phyloP scores from a whole-genome alignment of 257 asterid genomes.

The Capsicum rhomboideum region DNA sequence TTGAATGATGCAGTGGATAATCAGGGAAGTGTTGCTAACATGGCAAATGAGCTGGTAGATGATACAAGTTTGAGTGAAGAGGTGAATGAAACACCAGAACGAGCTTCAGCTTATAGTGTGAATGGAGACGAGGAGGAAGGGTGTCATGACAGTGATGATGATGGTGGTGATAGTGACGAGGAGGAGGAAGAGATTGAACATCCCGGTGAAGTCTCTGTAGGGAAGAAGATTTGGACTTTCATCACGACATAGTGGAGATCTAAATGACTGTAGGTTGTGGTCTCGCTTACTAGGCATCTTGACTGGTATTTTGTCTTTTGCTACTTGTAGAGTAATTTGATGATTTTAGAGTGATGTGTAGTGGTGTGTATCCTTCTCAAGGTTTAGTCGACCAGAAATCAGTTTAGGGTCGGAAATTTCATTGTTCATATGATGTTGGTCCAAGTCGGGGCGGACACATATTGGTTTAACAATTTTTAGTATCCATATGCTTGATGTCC shows the following conservation, averaged over 20 bases:
- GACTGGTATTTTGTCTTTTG: not conserved
- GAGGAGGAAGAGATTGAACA: slow-evolving; percentile 65
- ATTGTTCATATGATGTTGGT: slow-evolving; percentile 1
- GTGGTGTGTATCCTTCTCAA: not conserved
- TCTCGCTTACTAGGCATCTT: not conserved
- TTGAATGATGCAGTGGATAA: slow-evolving; percentile 28
- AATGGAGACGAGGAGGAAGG: slow-evolving; percentile 2
- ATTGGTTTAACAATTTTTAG: not conserved
- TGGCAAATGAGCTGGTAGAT: slow-evolving; percentile 19
- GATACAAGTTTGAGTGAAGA: slow-evolving; percentile 45
- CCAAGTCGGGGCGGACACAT: not conserved
- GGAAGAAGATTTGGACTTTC: slow-evolving; percentile 92
- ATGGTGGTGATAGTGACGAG: slow-evolving; percentile 31
- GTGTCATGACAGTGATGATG: slow-evolving; percentile 24
- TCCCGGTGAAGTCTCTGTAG: slow-evolving; percentile 86
- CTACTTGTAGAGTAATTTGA: not conserved
- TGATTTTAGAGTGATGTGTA: not conserved
- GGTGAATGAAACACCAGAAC: slow-evolving; percentile 45
- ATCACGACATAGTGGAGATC: slow-evolving; percentile 48
- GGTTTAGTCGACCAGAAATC: not conserved
- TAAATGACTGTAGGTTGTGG: not conserved
- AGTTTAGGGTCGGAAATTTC: not conserved
- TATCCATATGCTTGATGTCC: not conserved
- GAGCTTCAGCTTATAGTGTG: slow-evolving; percentile 14
- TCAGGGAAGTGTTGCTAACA: slow-evolving; percentile 19